Evolutionary conservation across 75 land plant species (phyloP), one percentile per base, ranked within the genome.

Genomic region (Adiantum capillusveneris): DNA sequence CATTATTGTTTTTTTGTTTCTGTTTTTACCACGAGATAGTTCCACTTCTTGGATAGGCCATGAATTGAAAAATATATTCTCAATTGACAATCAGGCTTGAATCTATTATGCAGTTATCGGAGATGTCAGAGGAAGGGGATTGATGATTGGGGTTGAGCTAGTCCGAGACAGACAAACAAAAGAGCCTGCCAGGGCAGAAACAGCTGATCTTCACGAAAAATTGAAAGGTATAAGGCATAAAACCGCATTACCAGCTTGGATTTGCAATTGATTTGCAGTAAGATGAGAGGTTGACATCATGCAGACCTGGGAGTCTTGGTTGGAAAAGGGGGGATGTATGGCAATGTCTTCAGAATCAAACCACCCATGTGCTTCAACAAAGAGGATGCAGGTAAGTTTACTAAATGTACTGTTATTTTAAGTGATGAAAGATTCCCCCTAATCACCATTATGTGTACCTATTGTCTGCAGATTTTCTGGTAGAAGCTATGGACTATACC

Each of bases 301-400:
- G 37, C 71, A 92, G 97, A 88, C n/a, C 64, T 82, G 67, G 97
- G 97, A 66, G 84, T 88, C 2, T 53, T 92, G 62, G 63, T 92
- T 48, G 97, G 97, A 9, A 92, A 84, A 71, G 94, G 97, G 20
- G 97, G 97, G 29, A 74, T 66, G 45, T 68, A 75, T 76, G 94
- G 89, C 36, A 94, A 94, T 67, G 96, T 89, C 17, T 89, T 94
- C 63, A 86, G 98, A 90, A 80, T 94, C 50, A 89, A 85, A 26
- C 98, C 98, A 59, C 98, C 98, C 0, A 85, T 94, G 65, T 94
- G 98, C 75, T 84, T 94, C 78, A 83, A 84, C 5, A 83, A 81
- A 71, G 81, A 86, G 53, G 98, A 94, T 81, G 80, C 98, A 27
- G 98, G 98, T 90, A 45, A 28, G 75, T 25, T 44, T 11, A 25